phyloP scores from a whole-genome alignment of 1,139 yeast genomes.

The Blastobotrys elegans region DNA sequence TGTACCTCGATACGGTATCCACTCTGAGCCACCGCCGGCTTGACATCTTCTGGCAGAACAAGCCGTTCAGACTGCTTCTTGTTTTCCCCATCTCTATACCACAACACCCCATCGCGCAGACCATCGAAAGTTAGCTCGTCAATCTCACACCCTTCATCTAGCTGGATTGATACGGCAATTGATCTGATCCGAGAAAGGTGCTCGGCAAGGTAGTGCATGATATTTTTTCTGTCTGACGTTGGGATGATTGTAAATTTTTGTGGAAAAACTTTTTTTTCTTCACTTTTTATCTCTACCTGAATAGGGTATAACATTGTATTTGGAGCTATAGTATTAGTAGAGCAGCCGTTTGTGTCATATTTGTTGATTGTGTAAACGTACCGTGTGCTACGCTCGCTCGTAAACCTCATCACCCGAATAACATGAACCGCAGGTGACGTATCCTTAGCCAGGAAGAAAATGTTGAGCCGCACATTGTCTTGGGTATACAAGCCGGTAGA shows the following conservation, averaged over 20 bases:
- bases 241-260: not conserved
- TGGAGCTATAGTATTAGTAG: no score
- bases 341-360: no score
- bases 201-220: conserved; percentile 28
- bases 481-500: no score
- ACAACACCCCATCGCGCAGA: conserved; percentile 18
- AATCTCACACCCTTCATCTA: conserved; percentile 15
- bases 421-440: no score
- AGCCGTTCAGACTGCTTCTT: conserved; percentile 6
- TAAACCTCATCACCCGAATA: no score
- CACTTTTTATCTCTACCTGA: not conserved
- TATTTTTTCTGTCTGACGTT: not conserved
- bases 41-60: conserved; percentile 24
- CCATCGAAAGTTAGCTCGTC: conserved; percentile 18
- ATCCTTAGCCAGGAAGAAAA: no score
- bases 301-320: not conserved
- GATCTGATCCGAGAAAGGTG: conserved; percentile 31
- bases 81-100: conserved; percentile 6
- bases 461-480: no score
- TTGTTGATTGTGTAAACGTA: no score
- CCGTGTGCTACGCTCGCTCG: no score
- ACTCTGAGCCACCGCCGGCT: conserved; percentile 19
- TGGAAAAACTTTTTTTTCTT: not conserved
- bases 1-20: conserved; percentile 13
- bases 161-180: conserved; percentile 26